Evolutionary conservation across 192 early-diverging fungal genomes (phyloP).

Genomic region (Coemansia aciculifera): DNA sequence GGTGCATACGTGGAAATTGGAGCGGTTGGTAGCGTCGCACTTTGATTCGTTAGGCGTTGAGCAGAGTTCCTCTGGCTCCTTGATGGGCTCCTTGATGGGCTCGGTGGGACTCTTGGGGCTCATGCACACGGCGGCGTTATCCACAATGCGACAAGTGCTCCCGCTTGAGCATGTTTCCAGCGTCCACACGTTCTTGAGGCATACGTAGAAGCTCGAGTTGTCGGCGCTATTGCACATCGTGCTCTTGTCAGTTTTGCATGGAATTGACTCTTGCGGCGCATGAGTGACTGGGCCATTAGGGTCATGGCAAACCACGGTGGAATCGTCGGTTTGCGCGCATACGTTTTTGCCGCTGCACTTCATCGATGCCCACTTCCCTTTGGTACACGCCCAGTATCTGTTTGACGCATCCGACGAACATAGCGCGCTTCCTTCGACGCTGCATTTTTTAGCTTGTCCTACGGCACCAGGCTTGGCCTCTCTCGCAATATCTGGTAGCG

Average conservation of each 20-base stretch:
- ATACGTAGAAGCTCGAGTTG: slow-evolving; percentile 27
- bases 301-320: slow-evolving; percentile 11
- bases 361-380: slow-evolving; percentile 1
- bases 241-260: slow-evolving; percentile 13
- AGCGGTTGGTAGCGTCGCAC: slow-evolving; percentile 24
- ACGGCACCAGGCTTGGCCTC: neutral
- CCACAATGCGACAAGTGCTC: slow-evolving; percentile 31
- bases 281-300: neutral
- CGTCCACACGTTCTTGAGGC: slow-evolving; percentile 30
- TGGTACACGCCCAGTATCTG: slow-evolving; percentile 9
- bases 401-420: slow-evolving; percentile 6
- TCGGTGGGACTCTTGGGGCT: slow-evolving; percentile 24
- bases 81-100: neutral
- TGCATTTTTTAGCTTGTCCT: slow-evolving; percentile 5
- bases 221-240: slow-evolving; percentile 31
- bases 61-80: slow-evolving; percentile 18
- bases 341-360: slow-evolving; percentile 7
- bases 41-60: slow-evolving; percentile 36
- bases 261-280: neutral
- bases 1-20: slow-evolving; percentile 40
- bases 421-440: slow-evolving; percentile 1
- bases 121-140: slow-evolving; percentile 35
- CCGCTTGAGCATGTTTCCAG: slow-evolving; percentile 26
- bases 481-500: neutral
- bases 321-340: slow-evolving; percentile 3